Evolutionary conservation across 179 eudicot species (phyloP), one percentile per base, ranked within the genome.

Genomic region (Actinidia arguta): DNA sequence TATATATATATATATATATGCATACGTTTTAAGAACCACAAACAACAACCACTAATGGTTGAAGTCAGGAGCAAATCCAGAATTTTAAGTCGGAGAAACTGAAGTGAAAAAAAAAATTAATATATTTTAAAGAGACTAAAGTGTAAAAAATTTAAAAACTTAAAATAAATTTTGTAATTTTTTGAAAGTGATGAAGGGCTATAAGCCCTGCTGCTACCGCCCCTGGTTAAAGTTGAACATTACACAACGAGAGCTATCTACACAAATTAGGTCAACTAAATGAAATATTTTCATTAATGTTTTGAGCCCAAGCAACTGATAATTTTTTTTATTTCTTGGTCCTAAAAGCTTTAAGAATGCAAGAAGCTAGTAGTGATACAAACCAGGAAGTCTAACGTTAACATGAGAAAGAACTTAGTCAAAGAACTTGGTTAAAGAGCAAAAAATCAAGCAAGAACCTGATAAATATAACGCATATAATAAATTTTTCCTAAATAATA

Each of bases 351-450:
- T 67, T 20, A 5, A 39, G 27, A 55, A 75, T 56, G 31, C 62
- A 75, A 36, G 79, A 36, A 75, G 48, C 48, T 55, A 27, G 56
- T 56, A 48, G 56, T 20, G 31, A 75, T 10, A 55, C 27, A 75
- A 56, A 52, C 63, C 78, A 55, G 27, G 27, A 27, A 74, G 47
- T 27, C 22, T 74, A 11, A 73, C 56, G 17, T 20, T 55, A 75
- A 20, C 67, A 74, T 6, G 11, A 39, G n/a, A 12, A 55, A 74
- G 50, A 31, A 31, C 54, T 36, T 31, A 31, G n/a, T 31, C 16
- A 55, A 52, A 6, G n/a, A 73, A 73, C 42, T 44, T 51, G 25
- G 39, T n/a, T 10, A 25, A 48, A 48, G 36, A 14, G 61, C 24
- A 6, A 52, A 27, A 52, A 74, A 52, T 51, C 11, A 13, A 27